A percentile compares a stretch with the other conserved stretches of the same genome.
Conservation (phyloP, 441 rosid species). For the Omphalea diandra region DNA sequence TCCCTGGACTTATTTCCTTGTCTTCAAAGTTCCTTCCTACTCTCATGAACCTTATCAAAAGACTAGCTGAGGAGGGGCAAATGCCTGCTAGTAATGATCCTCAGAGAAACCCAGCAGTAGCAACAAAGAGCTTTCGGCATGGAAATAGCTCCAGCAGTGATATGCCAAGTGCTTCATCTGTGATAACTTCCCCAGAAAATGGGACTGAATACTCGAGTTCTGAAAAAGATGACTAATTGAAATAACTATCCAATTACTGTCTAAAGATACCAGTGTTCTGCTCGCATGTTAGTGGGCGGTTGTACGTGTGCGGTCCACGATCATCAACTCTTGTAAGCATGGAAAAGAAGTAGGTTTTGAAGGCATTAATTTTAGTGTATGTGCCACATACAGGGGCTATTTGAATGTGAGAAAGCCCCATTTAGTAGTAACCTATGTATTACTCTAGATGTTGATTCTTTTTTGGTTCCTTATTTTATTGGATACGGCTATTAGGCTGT, state of each 20-base stretch:
- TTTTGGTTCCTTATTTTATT: constrained; percentile 12
- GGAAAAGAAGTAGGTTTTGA: constrained; percentile 19
- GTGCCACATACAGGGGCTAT: constrained; percentile 41
- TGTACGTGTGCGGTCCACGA: constrained; percentile 22
- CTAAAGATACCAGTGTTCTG: constrained; percentile 21
- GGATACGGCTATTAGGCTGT: constrained; percentile 18
- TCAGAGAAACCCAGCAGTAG: constrained; percentile 36
- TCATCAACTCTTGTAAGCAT: constrained; percentile 16
- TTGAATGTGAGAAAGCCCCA: constrained; percentile 33
- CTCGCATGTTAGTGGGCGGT: constrained; percentile 20
- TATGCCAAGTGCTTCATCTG: constrained; percentile 48
- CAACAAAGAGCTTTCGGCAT: constrained; percentile 36
- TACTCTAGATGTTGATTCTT: constrained; percentile 24
- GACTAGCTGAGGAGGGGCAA: constrained; percentile 90
- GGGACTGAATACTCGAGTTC: constrained; percentile 38
- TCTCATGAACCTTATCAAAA: constrained; percentile 76
- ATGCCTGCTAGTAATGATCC: constrained; percentile 44
- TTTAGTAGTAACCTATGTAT: constrained; percentile 27
- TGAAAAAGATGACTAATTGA: constrained; percentile 41
- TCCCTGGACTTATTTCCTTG: constrained; percentile 84
- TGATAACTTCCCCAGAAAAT: constrained; percentile 34
- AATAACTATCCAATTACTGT: background rate
- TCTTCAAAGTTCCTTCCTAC: constrained; percentile 89
- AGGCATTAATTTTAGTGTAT: constrained; percentile 51
- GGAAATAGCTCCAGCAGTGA: constrained; percentile 36